These are phyloP conservation scores for Botrytis fabae DNA, from an alignment of 2,329 filamentous ascomycete genomes.

Conservation along the genomic window DNA sequence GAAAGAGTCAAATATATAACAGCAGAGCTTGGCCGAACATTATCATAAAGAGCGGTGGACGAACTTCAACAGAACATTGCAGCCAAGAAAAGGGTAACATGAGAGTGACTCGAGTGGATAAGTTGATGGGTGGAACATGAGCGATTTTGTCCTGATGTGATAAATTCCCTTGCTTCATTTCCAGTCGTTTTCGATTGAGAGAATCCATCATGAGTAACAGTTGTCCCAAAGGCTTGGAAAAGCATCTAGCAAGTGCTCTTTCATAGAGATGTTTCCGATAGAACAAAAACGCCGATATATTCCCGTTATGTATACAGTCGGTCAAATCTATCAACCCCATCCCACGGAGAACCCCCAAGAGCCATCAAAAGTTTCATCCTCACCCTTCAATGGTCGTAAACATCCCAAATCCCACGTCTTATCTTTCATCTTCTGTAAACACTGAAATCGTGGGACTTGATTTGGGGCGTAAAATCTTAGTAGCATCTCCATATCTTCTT, in stretches of 20 bases:
- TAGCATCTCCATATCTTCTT: slow-evolving; percentile 82
- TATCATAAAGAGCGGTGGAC: not conserved
- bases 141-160: not conserved
- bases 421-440: slow-evolving; percentile 55
- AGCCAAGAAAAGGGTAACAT: not conserved
- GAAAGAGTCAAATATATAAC: not conserved
- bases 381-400: slow-evolving; percentile 53
- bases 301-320: slow-evolving; percentile 2
- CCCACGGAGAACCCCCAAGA: slow-evolving; percentile 42
- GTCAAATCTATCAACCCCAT: slow-evolving; percentile 29
- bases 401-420: slow-evolving; percentile 54
- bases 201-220: not conserved
- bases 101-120: not conserved
- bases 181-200: not conserved
- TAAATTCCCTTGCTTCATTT: not conserved
- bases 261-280: not conserved
- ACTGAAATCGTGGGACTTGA: slow-evolving; percentile 55
- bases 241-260: not conserved
- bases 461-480: slow-evolving; percentile 67
- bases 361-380: slow-evolving; percentile 38
- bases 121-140: not conserved
- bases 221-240: not conserved
- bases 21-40: not conserved
- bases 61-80: not conserved
- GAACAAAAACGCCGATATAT: slow-evolving; percentile 14